Percentiles rank a stretch among this genome's conserved stretches.
These are phyloP conservation scores for Polyplosphaeria fusca DNA, from an alignment of 495 filamentous ascomycete genomes.

Conservation along the genomic window DNA sequence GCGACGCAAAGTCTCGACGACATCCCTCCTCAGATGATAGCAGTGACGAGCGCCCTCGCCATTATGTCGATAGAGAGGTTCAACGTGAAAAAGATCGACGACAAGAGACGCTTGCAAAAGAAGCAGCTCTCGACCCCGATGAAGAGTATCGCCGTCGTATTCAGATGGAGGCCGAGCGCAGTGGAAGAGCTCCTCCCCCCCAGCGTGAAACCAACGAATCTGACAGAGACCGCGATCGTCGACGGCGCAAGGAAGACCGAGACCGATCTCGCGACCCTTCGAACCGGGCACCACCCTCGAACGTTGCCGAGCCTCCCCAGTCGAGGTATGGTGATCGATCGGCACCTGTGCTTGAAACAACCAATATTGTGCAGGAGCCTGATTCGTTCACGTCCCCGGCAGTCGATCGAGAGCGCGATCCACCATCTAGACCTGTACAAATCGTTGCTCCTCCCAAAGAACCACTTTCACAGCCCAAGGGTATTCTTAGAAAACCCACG, in stretches of 20 bases:
- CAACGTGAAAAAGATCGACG: constrained; percentile 30
- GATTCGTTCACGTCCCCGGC: constrained; percentile 17
- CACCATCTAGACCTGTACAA: constrained; percentile 33
- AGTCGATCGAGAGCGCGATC: neutral
- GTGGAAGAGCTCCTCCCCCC: constrained; percentile 2
- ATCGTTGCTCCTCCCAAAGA: constrained; percentile 43
- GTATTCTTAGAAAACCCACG: constrained; percentile 69
- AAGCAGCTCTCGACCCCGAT: constrained; percentile 38
- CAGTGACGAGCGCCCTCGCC: constrained; percentile 27
- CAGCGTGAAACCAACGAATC: constrained; percentile 14
- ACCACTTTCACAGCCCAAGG: constrained; percentile 51
- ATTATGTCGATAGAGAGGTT: constrained; percentile 29
- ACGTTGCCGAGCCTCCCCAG: constrained; percentile 13
- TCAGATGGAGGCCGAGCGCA: constrained; percentile 34
- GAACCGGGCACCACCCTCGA: neutral
- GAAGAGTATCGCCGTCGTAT: constrained; percentile 44
- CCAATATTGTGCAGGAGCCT: constrained; percentile 25
- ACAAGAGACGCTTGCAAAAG: constrained; percentile 8
- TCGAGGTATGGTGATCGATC: constrained; percentile 22
- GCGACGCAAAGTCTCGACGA: constrained; percentile 16
- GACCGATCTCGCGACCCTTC: constrained; percentile 15
- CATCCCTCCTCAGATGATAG: constrained; percentile 21
- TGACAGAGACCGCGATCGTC: constrained; percentile 20
- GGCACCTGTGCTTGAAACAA: constrained; percentile 13
- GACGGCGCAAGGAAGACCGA: constrained; percentile 21